A percentile compares a stretch with the other conserved stretches of the same genome.
These are phyloP conservation scores for Paramecium biaurelia DNA, from an alignment of 73 alveolate genomes.

Conservation along the genomic window DNA sequence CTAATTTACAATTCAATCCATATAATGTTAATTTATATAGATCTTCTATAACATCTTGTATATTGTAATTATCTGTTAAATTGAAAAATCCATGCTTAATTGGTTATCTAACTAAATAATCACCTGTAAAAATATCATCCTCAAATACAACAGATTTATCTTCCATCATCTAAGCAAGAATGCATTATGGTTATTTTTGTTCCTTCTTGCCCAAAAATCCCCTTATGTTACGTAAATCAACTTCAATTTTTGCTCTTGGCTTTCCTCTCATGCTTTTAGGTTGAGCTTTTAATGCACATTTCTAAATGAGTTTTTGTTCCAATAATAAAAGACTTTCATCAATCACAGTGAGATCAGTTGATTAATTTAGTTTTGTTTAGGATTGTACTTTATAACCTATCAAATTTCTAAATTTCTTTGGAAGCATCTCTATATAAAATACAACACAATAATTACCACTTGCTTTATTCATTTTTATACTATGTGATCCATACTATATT, in stretches of 20 bases:
- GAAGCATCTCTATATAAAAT: slow-evolving; percentile 8
- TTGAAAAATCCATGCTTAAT: slow-evolving; percentile 63
- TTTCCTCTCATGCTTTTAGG: slow-evolving; percentile 60
- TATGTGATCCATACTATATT: slow-evolving; percentile 59
- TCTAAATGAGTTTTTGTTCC: slow-evolving; percentile 45
- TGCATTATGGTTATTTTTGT: not conserved
- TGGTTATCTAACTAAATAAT: slow-evolving; percentile 52
- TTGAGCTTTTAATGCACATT: slow-evolving; percentile 25
- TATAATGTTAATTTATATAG: slow-evolving; percentile 39
- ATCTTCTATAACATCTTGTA: slow-evolving; percentile 57
- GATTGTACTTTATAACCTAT: slow-evolving; percentile 23
- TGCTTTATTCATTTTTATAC: slow-evolving; percentile 50
- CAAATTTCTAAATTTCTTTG: slow-evolving; percentile 44
- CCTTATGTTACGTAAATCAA: slow-evolving; percentile 32
- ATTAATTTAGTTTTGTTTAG: not conserved
- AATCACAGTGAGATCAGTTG: not conserved
- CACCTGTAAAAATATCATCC: slow-evolving; percentile 50
- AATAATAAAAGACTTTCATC: slow-evolving; percentile 40
- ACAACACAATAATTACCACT: not conserved
- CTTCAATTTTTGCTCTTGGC: slow-evolving; percentile 58
- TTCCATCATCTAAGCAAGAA: not conserved
- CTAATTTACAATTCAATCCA: slow-evolving; percentile 15
- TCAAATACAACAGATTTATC: slow-evolving; percentile 50
- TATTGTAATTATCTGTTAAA: slow-evolving; percentile 2
- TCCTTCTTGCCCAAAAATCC: slow-evolving; percentile 41